A percentile compares a stretch with the other conserved stretches of the same genome.
phyloP scores from a whole-genome alignment of 1,139 yeast genomes.

The Kodamaea arcana region DNA sequence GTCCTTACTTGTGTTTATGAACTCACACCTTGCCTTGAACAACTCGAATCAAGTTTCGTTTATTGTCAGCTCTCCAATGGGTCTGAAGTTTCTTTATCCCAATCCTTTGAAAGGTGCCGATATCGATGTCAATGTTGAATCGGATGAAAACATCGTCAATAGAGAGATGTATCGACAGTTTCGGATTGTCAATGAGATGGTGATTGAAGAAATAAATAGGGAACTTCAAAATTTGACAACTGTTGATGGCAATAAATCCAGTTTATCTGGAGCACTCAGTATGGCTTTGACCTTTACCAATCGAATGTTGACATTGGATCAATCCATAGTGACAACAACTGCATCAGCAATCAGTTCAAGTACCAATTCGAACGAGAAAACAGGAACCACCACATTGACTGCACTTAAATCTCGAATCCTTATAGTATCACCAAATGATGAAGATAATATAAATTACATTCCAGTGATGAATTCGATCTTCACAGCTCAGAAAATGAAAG shows the following conservation, averaged over 20 bases:
- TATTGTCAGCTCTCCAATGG: conserved; percentile 69
- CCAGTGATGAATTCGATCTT: conserved; percentile 95
- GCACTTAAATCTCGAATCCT: conserved; percentile 67
- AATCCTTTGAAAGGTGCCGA: conserved; percentile 27
- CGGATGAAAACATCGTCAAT: conserved; percentile 18
- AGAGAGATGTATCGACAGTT: conserved; percentile 80
- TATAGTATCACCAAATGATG: conserved; percentile 72
- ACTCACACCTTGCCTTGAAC: conserved; percentile 83
- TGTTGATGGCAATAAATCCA: conserved; percentile 21
- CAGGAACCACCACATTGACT: conserved; percentile 14
- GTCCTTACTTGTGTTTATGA: conserved; percentile 64
- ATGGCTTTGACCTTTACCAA: conserved; percentile 77
- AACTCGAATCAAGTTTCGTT: conserved; percentile 83
- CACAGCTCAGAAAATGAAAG: conserved; percentile 89
- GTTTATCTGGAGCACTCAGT: conserved; percentile 77
- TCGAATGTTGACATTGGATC: conserved; percentile 54
- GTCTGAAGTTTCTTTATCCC: conserved; percentile 75
- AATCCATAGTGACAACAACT: conserved; percentile 43
- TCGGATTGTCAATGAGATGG: conserved; percentile 72
- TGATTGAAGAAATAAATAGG: conserved; percentile 56
- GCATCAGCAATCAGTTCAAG: conserved; percentile 45
- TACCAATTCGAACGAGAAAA: conserved; percentile 21
- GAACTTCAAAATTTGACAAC: conserved; percentile 17
- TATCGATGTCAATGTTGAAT: conserved; percentile 11
- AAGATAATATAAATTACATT: conserved; percentile 76